Conservation (phyloP, 2,329 filamentous ascomycete species). For the Pseudogymnoascus sp. region DNA sequence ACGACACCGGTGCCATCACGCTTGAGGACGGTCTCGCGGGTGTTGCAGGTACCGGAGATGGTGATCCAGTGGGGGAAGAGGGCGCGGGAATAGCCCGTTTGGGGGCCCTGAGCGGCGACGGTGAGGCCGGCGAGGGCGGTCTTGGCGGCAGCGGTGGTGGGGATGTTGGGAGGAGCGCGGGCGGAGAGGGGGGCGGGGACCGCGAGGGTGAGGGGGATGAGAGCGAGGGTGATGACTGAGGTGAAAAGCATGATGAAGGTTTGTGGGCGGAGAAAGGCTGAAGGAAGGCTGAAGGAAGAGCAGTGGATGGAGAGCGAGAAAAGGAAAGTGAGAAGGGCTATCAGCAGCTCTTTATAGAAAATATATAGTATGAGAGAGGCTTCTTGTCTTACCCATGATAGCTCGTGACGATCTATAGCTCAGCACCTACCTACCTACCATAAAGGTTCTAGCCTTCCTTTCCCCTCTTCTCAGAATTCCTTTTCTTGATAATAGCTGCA, state of each 20-base stretch:
- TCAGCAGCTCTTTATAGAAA: not conserved
- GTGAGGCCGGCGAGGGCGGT: constrained; percentile 53
- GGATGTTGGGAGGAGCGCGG: constrained; percentile 55
- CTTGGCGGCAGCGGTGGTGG: constrained; percentile 50
- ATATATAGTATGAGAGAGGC: not conserved
- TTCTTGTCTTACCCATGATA: constrained; percentile 6
- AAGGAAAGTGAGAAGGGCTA: not conserved
- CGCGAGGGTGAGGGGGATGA: constrained; percentile 17
- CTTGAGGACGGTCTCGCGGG: constrained; percentile 64
- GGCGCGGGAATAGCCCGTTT: constrained; percentile 55
- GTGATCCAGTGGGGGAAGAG: constrained; percentile 69
- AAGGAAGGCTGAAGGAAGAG: not conserved
- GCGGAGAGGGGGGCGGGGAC: constrained; percentile 22
- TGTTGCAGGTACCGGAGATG: constrained; percentile 62
- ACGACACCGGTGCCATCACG: constrained; percentile 64
- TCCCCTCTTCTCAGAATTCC: not conserved
- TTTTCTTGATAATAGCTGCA: not conserved
- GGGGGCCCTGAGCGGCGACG: constrained; percentile 49
- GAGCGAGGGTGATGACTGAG: constrained; percentile 15
- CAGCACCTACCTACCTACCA: constrained; percentile 5
- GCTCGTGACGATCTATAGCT: not conserved
- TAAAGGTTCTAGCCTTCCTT: constrained; percentile 2
- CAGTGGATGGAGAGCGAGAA: not conserved
- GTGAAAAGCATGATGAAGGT: constrained; percentile 18
- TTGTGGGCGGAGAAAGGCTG: not conserved